Base-by-base conservation (phyloP, 1,139 yeast genomes). In the Torulaspora pretoriensis region DNA sequence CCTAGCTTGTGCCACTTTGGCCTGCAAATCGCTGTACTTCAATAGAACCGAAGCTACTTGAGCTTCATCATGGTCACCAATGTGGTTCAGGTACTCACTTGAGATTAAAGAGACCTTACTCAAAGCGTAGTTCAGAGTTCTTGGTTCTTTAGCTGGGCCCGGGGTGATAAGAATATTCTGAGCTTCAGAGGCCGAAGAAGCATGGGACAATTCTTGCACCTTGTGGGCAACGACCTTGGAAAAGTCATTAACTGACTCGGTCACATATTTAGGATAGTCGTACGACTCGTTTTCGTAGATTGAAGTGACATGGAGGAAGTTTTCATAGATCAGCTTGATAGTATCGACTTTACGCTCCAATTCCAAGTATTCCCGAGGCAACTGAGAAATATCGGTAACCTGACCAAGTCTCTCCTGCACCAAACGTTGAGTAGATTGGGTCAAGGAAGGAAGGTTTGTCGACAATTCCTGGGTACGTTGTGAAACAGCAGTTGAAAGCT, bases 61-160 rank as follows among this genome's bases (percentile, higher is more conserved):
- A 40, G 70, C 67, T 38, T 68, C 71, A 10, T 65, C 61, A 42
- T 63, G 65, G 24, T 64, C 64, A 14, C 68, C 57, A 35, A 52
- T 50, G 42, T 61, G 67, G 48, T 63, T 69, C 54, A 75, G 63
- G 42, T 69, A 70, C 35, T 57, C 61, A 32, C 63, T 59, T 14
- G 64, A 57, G 65, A 75, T 52, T 67, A 84, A 63, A 9, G 95
- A 77, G 30, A 92, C 94, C 48, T 95, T 77, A 38, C 89, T 78
- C 52, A 87, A 72, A 3, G 96, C 95, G 63, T 85, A 94, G 68
- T 83, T 82, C 61, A 87, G 72, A 9, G 96, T 87, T 74, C 85
- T 85, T 54, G 95, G 95, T 39, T 84, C 86, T 52, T 77, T 77
- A 37, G 76, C 77, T 34, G 76, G 72, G 33, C 73, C 72, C 14